These are phyloP conservation scores for Graphiopsis chlorocephala DNA, from an alignment of 2,329 filamentous ascomycete species.

Conservation along the genomic window DNA sequence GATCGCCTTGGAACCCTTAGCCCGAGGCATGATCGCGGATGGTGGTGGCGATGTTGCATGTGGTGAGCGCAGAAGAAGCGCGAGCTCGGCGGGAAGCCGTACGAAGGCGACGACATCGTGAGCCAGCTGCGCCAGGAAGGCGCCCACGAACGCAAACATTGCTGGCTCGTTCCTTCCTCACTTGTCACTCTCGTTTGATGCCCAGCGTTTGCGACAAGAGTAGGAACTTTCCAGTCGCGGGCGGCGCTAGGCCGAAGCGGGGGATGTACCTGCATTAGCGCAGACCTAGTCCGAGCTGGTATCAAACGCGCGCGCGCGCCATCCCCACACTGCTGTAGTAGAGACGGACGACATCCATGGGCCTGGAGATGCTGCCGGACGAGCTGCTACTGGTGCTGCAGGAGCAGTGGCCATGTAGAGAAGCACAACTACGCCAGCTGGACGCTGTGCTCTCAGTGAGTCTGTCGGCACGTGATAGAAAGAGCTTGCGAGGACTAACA, in stretches of 20 bases:
- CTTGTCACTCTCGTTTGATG: conserved; percentile 8
- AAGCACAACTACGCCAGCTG: conserved; percentile 48
- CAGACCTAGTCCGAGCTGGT: not conserved
- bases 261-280: conserved; percentile 14
- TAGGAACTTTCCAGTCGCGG: not conserved
- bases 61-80: conserved; percentile 16
- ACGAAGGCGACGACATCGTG: conserved; percentile 17
- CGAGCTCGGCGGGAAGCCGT: conserved; percentile 14
- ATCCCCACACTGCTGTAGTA: not conserved
- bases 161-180: conserved; percentile 18
- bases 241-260: not conserved
- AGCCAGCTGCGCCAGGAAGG: conserved; percentile 18
- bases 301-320: not conserved
- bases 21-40: conserved; percentile 20
- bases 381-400: conserved; percentile 28
- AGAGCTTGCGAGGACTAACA: not conserved
- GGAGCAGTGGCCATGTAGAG: conserved; percentile 37
- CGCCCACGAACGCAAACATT: conserved; percentile 17
- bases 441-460: conserved; percentile 45
- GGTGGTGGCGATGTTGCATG: conserved; percentile 22
- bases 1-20: conserved; percentile 12
- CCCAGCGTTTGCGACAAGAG: not conserved
- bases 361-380: conserved; percentile 24
- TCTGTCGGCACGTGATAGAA: not conserved
- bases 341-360: conserved; percentile 4